Conservation (phyloP, 306 rosid genomes). For the Lotus japonicus region DNA sequence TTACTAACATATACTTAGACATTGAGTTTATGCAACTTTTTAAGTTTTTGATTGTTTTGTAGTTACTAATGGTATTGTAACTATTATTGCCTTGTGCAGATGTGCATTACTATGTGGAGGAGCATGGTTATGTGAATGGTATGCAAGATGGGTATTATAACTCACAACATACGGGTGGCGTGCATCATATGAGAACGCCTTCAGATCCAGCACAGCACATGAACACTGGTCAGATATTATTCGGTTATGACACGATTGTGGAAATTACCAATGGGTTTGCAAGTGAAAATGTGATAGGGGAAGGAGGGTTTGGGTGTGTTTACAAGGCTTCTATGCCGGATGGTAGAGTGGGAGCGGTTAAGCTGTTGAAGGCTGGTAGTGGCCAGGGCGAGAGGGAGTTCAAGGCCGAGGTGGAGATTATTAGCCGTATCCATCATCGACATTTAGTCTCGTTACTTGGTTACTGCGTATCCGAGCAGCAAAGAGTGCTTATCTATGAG, state of each 20-base stretch:
- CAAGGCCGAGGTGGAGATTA: slow-evolving; percentile 83
- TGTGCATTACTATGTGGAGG: slow-evolving; percentile 41
- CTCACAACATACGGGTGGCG: slow-evolving; percentile 24
- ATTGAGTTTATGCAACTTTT: no score
- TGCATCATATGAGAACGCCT: slow-evolving; percentile 18
- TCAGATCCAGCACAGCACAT: slow-evolving; percentile 31
- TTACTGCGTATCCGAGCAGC: slow-evolving; percentile 63
- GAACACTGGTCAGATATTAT: slow-evolving; percentile 31
- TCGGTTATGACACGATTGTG: slow-evolving; percentile 55
- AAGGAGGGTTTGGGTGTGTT: slow-evolving; percentile 90
- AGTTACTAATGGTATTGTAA: not conserved
- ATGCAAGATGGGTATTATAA: slow-evolving; percentile 28
- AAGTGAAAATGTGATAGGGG: slow-evolving; percentile 61
- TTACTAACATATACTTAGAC: no score
- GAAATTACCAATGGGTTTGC: slow-evolving; percentile 70
- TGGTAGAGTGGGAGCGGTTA: slow-evolving; percentile 72
- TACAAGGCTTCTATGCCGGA: slow-evolving; percentile 67
- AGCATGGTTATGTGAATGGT: slow-evolving; percentile 25
- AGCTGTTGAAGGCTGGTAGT: slow-evolving; percentile 81
- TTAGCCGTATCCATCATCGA: slow-evolving; percentile 85
- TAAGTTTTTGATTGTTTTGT: no score
- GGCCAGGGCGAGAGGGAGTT: slow-evolving; percentile 95
- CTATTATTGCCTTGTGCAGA: slow-evolving; percentile 17
- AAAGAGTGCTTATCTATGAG: slow-evolving; percentile 80
- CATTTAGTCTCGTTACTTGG: slow-evolving; percentile 85